Evolutionary conservation across 305 asterid genomes (phyloP).

Genomic region (Nicotiana rustica): DNA sequence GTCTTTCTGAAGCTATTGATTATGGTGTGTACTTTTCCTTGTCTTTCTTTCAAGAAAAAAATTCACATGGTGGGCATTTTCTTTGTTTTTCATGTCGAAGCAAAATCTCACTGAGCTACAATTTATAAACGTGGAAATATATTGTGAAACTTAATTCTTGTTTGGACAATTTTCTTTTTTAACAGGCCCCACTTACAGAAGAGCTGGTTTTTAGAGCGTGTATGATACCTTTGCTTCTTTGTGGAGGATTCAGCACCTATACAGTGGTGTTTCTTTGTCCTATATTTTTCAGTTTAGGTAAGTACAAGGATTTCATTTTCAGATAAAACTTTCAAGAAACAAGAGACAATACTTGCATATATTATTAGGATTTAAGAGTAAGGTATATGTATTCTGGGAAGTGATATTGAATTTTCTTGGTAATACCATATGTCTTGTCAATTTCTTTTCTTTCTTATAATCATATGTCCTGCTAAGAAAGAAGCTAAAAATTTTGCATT

Average conservation of each 20-base stretch:
- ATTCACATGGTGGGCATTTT: neutral
- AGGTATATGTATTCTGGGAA: constrained; percentile 8
- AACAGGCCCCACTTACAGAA: constrained; percentile 93
- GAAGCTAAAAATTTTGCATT: neutral
- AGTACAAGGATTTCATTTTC: constrained; percentile 34
- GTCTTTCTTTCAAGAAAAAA: constrained; percentile 15
- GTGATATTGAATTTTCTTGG: neutral
- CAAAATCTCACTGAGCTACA: neutral
- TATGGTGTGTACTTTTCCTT: neutral
- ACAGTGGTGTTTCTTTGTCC: constrained; percentile 80
- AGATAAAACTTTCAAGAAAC: neutral
- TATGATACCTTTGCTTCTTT: constrained; percentile 89
- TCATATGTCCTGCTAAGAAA: neutral
- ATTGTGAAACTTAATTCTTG: neutral
- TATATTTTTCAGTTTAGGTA: constrained; percentile 90
- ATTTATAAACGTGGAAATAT: neutral
- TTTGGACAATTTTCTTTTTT: constrained; percentile 34
- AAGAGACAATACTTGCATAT: constrained; percentile 29
- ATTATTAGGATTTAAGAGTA: neutral
- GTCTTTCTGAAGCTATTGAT: neutral
- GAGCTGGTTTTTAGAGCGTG: constrained; percentile 98
- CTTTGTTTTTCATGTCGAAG: neutral
- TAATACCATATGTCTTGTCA: neutral
- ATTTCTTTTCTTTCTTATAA: neutral
- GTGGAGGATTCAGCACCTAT: constrained; percentile 82